Evolutionary conservation across 2,329 filamentous ascomycete species (phyloP).

Genomic region (Chalaropsis ovoidea): DNA sequence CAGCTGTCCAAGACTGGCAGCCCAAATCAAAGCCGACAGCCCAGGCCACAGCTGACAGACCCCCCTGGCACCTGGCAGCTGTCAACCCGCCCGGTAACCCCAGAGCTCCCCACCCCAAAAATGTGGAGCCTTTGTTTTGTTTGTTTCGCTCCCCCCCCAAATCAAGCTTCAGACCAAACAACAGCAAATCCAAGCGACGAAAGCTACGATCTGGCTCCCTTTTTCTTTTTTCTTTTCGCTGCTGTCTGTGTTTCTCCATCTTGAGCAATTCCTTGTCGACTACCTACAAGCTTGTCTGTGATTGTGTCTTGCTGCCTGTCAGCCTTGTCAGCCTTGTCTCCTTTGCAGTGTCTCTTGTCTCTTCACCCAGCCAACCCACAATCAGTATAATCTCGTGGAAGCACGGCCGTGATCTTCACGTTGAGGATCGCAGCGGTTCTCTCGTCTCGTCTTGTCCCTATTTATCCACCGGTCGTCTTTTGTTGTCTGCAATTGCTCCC

Average conservation of each 20-base stretch:
- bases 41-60: too few relatives aligned
- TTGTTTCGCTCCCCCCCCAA: conserved; percentile 6
- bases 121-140: conserved; percentile 15
- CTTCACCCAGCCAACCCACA: neutral
- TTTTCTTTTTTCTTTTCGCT: neutral
- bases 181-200: neutral
- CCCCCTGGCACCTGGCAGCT: neutral
- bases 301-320: too few relatives aligned
- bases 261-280: too few relatives aligned
- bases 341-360: neutral
- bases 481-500: too few relatives aligned
- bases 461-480: neutral
- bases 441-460: neutral
- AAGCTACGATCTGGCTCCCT: neutral
- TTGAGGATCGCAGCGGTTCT: neutral
- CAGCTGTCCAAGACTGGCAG: neutral
- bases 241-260: neutral
- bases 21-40: too few relatives aligned
- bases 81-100: neutral
- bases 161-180: conserved; percentile 2
- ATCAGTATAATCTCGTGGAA: neutral
- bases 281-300: too few relatives aligned
- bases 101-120: neutral
- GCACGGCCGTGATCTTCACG: neutral
- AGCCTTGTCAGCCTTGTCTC: too few relatives aligned